Evolutionary conservation across 108 stramenopile genomes (phyloP), one percentile per base, ranked within the genome.

Genomic region (Chaetoceros muelleri): DNA sequence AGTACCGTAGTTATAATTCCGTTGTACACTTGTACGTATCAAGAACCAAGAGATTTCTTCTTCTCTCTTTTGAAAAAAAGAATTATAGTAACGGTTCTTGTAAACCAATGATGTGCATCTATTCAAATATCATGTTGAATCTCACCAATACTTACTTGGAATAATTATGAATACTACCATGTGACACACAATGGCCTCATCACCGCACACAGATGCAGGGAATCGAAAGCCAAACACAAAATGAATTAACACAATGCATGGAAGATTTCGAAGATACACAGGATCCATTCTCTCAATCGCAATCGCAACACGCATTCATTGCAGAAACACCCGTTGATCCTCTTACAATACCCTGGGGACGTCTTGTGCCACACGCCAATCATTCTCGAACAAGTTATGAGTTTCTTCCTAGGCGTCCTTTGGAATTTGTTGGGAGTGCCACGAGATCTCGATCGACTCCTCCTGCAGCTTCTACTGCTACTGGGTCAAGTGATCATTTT

Each of bases 261-360:
- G 46, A 67, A 2, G 49, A 51, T 26, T 45, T 52, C 7, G 66
- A 67, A 23, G 70, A 71, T 30, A 53, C 46, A 16, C 55, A 61
- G 2, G 45, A 28, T 13, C 40, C 40, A 0, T 40, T 62, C 23
- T 48, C 56, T 13, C 48, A 62, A 2, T 27, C 30, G 22, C 57
- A 53, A 17, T 48, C 62, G 21, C 58, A 50, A n/a, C 7, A 49
- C 26, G 16, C 3, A 5, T 3, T 54, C 17, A 16, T 3, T 18
- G 53, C 28, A 5, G 21, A 54, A 19, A 51, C 72, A 30, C 71
- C 74, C 1, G 64, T 81, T 18, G 70, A 76, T 69, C 84, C 76
- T 16, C 65, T 62, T 0, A 66, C 63, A 13, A 25, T 78, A 45
- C 81, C 84, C 0, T 85, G 75, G 78, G 84, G 71, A 24, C 66